phyloP scores from a whole-genome alignment of 2,329 filamentous ascomycete species.

The Macrophomina phaseolina region DNA sequence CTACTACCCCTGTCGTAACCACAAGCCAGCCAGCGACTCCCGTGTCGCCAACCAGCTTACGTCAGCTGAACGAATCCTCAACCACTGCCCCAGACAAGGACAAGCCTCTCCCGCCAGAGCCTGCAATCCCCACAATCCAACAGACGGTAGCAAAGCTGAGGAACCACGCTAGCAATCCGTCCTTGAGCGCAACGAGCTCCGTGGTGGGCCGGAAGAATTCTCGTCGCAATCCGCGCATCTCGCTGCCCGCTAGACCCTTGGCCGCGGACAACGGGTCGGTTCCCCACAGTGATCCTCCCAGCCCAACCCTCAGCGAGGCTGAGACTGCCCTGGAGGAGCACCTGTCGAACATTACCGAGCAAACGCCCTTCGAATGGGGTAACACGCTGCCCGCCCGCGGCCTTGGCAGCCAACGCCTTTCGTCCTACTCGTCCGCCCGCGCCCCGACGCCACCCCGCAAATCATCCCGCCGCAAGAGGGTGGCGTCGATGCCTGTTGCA shows the following conservation, averaged over 20 bases:
- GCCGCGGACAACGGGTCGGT: conserved; percentile 12
- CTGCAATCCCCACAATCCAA: not conserved
- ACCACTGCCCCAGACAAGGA: not conserved
- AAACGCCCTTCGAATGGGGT: conserved; percentile 19
- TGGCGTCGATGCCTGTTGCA: conserved; percentile 30
- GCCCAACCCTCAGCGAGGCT: conserved; percentile 56
- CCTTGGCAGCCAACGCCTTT: conserved; percentile 17
- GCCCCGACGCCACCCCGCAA: conserved; percentile 14
- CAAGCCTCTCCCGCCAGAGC: conserved; percentile 20
- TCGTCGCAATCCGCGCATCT: conserved; percentile 8
- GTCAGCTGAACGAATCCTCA: not conserved
- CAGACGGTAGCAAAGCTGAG: conserved; percentile 1
- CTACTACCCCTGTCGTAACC: conserved; percentile 27
- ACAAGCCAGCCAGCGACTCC: conserved; percentile 14
- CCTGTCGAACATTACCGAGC: conserved; percentile 22
- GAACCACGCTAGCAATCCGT: not conserved
- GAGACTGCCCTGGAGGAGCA: conserved; percentile 43
- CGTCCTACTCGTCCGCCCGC: not conserved
- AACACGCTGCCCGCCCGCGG: conserved; percentile 22
- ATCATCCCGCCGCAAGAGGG: conserved; percentile 22
- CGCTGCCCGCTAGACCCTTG: not conserved
- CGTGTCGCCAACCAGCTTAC: conserved; percentile 3
- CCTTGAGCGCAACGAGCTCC: not conserved
- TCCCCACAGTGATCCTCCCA: conserved; percentile 33
- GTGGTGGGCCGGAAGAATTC: conserved; percentile 11